Base-by-base conservation (phyloP, 140 eudicot genomes). In the Oenanthe javanica region DNA sequence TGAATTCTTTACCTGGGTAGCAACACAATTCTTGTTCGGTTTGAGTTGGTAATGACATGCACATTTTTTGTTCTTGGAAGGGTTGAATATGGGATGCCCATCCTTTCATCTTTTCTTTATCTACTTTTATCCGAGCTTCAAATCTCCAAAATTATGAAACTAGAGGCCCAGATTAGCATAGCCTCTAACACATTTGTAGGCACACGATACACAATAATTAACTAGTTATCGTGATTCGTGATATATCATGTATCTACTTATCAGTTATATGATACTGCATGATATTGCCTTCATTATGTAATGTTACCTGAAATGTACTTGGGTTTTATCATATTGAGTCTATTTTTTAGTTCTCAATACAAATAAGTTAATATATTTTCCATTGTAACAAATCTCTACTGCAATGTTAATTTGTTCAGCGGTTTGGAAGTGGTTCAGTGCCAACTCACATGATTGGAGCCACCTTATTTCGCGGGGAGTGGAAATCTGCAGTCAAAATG, bases 361-460 rank as follows among this genome's bases (percentile, higher is more conserved):
- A 23, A 25, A 5, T 43, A 47, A 47, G 19, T 49, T 49, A 23
- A 49, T 75, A 25, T 12, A 31, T 12, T 4, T 27, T 75, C 13
- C 0, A 1, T 48, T 7, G 9, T 75, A 49, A n/a, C 25, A 74
- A 74, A 8, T 75, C 9, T 48, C 25, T 23, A 42, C 42, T 74
- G 36, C 23, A 75, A 23, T 70, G 13, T 83, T 73, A 77, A 82
- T 76, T 54, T 83, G 76, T 79, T 85, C 92, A 94, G 98, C 86
- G 98, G 52, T 94, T 94, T 88, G 98, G 98, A 61, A 92, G 95
- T 83, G 90, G 98, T 79, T 88, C 97, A 81, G 82, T 94, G 79
- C 94, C 98, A 23, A 94, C 98, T 78, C 96, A 94, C 85, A 91
- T 79, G 23, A 87, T 94, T 86, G 98, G 98, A 78, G 94, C 98